Conservation (phyloP, 2,329 filamentous ascomycete genomes). For the Penicillium sp. region DNA sequence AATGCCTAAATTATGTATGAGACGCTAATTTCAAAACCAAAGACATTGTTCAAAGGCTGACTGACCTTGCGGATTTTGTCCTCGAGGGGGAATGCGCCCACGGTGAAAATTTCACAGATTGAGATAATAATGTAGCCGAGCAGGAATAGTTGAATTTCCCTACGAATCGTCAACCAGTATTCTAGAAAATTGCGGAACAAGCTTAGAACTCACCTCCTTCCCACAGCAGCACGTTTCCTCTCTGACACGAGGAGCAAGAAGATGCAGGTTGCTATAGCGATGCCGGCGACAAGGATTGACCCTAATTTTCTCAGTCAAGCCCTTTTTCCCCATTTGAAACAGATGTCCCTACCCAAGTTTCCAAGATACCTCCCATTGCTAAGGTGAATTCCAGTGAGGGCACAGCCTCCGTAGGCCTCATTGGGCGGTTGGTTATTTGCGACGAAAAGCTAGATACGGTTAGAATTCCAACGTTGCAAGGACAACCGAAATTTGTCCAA, state of each 20-base stretch:
- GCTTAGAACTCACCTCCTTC: constrained; percentile 64
- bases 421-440: constrained; percentile 56
- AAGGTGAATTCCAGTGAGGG: constrained; percentile 70
- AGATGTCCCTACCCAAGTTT: constrained; percentile 64
- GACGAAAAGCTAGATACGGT: constrained; percentile 58
- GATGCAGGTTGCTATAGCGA: constrained; percentile 66
- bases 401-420: constrained; percentile 64
- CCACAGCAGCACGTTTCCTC: constrained; percentile 87
- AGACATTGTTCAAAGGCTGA: constrained; percentile 25
- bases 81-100: constrained; percentile 79
- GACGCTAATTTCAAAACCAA: background rate
- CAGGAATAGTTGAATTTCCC: constrained; percentile 96
- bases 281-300: constrained; percentile 76
- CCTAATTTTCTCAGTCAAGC: constrained; percentile 48
- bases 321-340: constrained; percentile 26
- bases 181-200: background rate
- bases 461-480: background rate
- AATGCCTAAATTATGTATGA: constrained; percentile 60
- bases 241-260: constrained; percentile 78
- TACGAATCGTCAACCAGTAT: constrained; percentile 34
- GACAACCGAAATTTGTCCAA: background rate
- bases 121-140: constrained; percentile 78
- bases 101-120: constrained; percentile 94
- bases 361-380: constrained; percentile 63
- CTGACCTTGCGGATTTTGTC: constrained; percentile 63